A percentile compares a stretch with the other conserved stretches of the same genome.
Conservation (phyloP, 2,329 filamentous ascomycete genomes). For the Pseudogymnoascus sp. region DNA sequence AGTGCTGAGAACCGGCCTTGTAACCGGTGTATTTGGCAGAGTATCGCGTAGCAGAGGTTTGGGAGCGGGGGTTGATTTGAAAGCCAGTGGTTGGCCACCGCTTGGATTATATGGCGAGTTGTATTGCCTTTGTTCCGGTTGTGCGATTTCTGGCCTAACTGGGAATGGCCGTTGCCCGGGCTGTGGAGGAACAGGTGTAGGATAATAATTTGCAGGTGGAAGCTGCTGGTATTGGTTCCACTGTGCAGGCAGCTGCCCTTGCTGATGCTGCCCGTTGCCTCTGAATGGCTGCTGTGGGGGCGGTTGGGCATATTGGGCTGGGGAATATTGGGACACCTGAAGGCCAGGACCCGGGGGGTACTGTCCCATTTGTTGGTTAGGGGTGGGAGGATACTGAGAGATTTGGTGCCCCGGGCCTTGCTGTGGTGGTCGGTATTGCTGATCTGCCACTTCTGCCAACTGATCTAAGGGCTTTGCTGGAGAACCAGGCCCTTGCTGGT, state of each 20-base stretch:
- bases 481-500: slow-evolving; percentile 16
- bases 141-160: slow-evolving; percentile 15
- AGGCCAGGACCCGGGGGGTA: background rate
- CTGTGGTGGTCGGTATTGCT: slow-evolving; percentile 22
- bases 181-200: slow-evolving; percentile 17
- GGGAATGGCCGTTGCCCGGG: slow-evolving; percentile 7
- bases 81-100: slow-evolving; percentile 17
- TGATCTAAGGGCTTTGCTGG: slow-evolving; percentile 23
- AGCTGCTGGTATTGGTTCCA: slow-evolving; percentile 12
- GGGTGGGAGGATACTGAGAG: background rate
- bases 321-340: background rate
- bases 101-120: slow-evolving; percentile 27
- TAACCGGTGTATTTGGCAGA: slow-evolving; percentile 22
- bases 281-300: slow-evolving; percentile 1
- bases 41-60: slow-evolving; percentile 13
- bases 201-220: slow-evolving; percentile 17
- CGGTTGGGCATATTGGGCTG: background rate
- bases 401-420: slow-evolving; percentile 23
- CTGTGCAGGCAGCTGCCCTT: slow-evolving; percentile 13
- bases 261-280: slow-evolving; percentile 8
- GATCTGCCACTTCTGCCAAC: slow-evolving; percentile 25
- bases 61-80: slow-evolving; percentile 11
- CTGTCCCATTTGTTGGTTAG: background rate
- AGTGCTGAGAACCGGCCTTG: slow-evolving; percentile 17
- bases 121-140: slow-evolving; percentile 24